These are phyloP conservation scores for Elsinoe batatas DNA, from an alignment of 2,329 filamentous ascomycete genomes.

Conservation along the genomic window DNA sequence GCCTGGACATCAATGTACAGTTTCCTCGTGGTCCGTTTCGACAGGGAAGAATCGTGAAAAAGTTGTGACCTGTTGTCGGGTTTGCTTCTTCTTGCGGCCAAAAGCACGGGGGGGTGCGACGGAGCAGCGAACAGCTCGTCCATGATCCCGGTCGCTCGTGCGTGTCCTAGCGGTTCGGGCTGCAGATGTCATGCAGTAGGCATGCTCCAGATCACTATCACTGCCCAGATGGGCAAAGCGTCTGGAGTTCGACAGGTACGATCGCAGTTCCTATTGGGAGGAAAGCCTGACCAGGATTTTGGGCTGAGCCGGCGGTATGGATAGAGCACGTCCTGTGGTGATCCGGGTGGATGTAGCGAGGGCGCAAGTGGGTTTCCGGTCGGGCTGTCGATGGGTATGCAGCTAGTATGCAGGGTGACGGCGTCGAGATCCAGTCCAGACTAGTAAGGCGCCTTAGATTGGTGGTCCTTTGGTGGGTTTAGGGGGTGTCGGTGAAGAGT, in stretches of 20 bases:
- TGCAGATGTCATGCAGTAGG: slow-evolving; percentile 7
- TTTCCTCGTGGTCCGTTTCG: slow-evolving; percentile 21
- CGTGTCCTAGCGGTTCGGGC: neutral
- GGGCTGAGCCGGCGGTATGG: slow-evolving; percentile 5
- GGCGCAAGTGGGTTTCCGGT: slow-evolving; percentile 4
- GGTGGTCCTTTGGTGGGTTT: neutral
- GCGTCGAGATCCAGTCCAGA: neutral
- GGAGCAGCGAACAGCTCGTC: slow-evolving; percentile 7
- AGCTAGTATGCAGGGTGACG: slow-evolving; percentile 1
- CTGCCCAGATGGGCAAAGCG: slow-evolving; percentile 8
- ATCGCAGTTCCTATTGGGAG: neutral
- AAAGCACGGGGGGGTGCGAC: slow-evolving; percentile 4
- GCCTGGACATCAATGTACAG: slow-evolving; percentile 1
- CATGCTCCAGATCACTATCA: slow-evolving; percentile 9
- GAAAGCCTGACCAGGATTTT: neutral
- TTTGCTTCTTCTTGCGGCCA: slow-evolving; percentile 9
- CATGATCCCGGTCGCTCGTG: neutral
- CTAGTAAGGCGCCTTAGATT: neutral
- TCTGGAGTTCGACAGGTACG: slow-evolving; percentile 4
- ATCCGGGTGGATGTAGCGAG: neutral
- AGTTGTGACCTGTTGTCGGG: slow-evolving; percentile 6
- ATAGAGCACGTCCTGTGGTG: neutral
- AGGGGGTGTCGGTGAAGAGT: slow-evolving; percentile 3
- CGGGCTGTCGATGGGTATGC: neutral
- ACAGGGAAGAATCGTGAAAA: neutral